A percentile compares a stretch with the other conserved stretches of the same genome.
phyloP scores from a whole-genome alignment of 495 filamentous ascomycete genomes.

The Cetradonia linearis region DNA sequence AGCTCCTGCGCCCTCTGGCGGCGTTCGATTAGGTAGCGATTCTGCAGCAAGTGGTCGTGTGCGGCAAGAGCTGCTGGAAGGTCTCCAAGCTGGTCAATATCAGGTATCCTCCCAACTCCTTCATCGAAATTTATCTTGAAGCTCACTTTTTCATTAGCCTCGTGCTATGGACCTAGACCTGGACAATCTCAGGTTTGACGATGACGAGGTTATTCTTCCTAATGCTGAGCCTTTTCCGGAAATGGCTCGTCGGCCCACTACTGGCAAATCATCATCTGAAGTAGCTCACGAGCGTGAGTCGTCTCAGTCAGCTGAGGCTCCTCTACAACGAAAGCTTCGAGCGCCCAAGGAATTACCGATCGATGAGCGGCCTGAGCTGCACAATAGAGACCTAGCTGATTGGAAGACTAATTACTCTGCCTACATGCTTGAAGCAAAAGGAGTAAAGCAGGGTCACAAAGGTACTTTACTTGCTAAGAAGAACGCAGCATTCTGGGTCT shows the following conservation, averaged over 20 bases:
- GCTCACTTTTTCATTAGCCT: conserved; percentile 23
- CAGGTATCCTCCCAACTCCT: conserved; percentile 24
- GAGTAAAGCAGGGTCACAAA: conserved; percentile 36
- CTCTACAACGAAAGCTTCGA: conserved; percentile 17
- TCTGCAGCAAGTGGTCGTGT: conserved; percentile 33
- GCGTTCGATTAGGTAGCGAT: conserved; percentile 31
- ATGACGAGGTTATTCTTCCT: conserved; percentile 29
- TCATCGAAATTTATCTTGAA: neutral
- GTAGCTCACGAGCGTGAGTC: conserved; percentile 21
- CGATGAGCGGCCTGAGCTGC: conserved; percentile 40
- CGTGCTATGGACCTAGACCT: conserved; percentile 38
- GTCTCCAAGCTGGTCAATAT: conserved; percentile 22
- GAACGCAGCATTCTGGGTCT: conserved; percentile 46
- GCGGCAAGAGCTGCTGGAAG: conserved; percentile 33
- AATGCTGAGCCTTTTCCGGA: conserved; percentile 28
- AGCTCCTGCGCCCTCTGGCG: conserved; percentile 7
- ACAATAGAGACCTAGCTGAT: conserved; percentile 43
- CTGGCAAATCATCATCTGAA: conserved; percentile 17
- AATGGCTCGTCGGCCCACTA: conserved; percentile 13
- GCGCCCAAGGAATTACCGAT: conserved; percentile 22
- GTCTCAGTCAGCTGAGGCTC: conserved; percentile 23
- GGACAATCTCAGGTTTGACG: conserved; percentile 27
- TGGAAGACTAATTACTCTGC: conserved; percentile 51
- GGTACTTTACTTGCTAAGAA: conserved; percentile 38
- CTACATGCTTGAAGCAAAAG: conserved; percentile 40